Evolutionary conservation across 768 basidiomycete species (phyloP), one percentile per base, ranked within the genome.

Genomic region (Daedalea quercina): DNA sequence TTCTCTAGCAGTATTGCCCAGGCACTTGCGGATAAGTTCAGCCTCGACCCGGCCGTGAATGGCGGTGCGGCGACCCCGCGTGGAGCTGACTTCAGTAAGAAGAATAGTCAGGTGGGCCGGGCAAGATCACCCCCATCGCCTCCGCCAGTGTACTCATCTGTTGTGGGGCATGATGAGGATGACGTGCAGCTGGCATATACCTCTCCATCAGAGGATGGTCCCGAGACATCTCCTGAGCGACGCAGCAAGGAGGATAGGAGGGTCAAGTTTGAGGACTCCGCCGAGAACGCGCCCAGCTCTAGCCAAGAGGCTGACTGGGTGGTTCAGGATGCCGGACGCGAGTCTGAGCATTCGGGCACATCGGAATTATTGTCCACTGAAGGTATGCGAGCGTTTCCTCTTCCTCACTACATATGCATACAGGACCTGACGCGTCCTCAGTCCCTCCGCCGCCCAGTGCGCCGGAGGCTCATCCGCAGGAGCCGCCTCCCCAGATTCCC

Each of bases 1-100:
- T 65, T 73, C 57, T 70, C 71, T 50, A 68, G 69, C 9, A 70
- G 72, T 42, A 65, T 76, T 20, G 68, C 69, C 0, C 65, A 65
- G 44, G 75, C 75, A n/a, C 62, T 65, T 24, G 72, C 40, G 54
- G 63, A 34, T 2, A 35, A 56, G 24, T 28, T 42, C 54, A 7
- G 35, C 45, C 11, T 48, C 46, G 12, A 52, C 47, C 33, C 46
- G 13, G 23, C 31, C 13, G 43, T 25, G 37, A 40, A 40, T 40
- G 37, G 37, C 37, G 19, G 37, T 9, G 22, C 33, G 2, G 23
- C 37, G 26, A 24, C n/a, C n/a, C n/a, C n/a, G n/a, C n/a, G n/a
- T n/a, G n/a, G n/a, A n/a, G n/a, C n/a, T n/a, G n/a, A n/a, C n/a
- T n/a, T n/a, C n/a, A n/a, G n/a, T n/a, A 56, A 58, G 19, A 35